Conservation (phyloP, 495 filamentous ascomycete species). For the Daldinia caldariorum region DNA sequence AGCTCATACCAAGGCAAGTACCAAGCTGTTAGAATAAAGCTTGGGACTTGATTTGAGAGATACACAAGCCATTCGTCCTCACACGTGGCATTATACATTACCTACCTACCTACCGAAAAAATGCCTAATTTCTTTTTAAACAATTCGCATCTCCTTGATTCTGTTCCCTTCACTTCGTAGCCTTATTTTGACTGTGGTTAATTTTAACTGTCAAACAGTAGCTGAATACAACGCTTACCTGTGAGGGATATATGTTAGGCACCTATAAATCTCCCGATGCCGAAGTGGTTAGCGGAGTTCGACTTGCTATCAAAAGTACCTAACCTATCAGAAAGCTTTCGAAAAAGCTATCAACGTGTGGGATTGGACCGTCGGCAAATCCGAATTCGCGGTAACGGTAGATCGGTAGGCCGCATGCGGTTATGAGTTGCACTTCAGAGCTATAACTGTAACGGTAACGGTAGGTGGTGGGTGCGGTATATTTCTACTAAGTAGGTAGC, state of each 20-base stretch:
- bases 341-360: not conserved
- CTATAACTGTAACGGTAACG: constrained; percentile 10
- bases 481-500: not conserved
- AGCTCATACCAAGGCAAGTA: not conserved
- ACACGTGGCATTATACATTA: constrained; percentile 18
- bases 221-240: not conserved
- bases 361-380: not conserved
- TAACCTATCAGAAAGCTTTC: constrained; percentile 4
- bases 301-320: not conserved
- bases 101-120: too few relatives aligned
- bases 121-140: too few relatives aligned
- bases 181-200: not conserved
- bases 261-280: not conserved
- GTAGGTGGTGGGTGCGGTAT: constrained; percentile 3
- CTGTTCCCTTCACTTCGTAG: not conserved
- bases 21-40: not conserved
- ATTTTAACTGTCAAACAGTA: not conserved
- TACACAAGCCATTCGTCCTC: constrained; percentile 4
- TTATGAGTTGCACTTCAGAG: constrained; percentile 1
- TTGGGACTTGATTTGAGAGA: not conserved
- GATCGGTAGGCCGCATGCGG: constrained; percentile 20
- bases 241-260: constrained; percentile 7
- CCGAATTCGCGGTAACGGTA: constrained; percentile 11
- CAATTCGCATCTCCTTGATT: constrained; percentile 1
- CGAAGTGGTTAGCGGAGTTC: not conserved